Percentiles rank a stretch among this genome's conserved stretches.
Conservation (phyloP, 768 basidiomycete genomes). For the Rhizopogon roseolus region DNA sequence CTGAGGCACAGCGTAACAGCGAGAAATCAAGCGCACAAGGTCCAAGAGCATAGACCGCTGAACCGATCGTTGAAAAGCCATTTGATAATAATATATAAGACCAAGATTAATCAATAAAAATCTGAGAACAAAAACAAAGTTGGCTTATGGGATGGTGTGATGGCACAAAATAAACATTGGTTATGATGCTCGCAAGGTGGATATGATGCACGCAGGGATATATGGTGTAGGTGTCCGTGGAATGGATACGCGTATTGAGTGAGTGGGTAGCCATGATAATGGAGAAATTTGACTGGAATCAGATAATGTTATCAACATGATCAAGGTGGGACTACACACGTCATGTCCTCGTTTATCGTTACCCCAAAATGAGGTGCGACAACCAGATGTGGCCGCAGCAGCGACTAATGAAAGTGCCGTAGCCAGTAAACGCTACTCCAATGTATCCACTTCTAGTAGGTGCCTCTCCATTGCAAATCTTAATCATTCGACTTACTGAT, state of each 20-base stretch:
- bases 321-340: too few species aligned
- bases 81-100: conserved; percentile 9
- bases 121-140: too few species aligned
- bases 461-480: conserved; percentile 87
- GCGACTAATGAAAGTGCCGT: conserved; percentile 76
- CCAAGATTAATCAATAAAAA: too few species aligned
- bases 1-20: not conserved
- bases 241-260: too few species aligned
- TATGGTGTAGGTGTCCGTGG: too few species aligned
- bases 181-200: too few species aligned
- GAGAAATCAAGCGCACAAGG: conserved; percentile 1
- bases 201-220: too few species aligned
- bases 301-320: conserved; percentile 8
- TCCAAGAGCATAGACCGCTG: not conserved
- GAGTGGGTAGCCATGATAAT: too few species aligned
- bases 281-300: conserved; percentile 32
- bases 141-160: too few species aligned
- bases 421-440: conserved; percentile 76
- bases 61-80: not conserved
- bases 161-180: too few species aligned
- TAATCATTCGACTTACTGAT: conserved; percentile 96
- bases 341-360: too few species aligned
- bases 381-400: conserved; percentile 86
- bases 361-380: too few species aligned
- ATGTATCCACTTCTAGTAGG: conserved; percentile 77